These are phyloP conservation scores for Aspergillus cristatus DNA, from an alignment of 495 filamentous ascomycete genomes.

Conservation along the genomic window DNA sequence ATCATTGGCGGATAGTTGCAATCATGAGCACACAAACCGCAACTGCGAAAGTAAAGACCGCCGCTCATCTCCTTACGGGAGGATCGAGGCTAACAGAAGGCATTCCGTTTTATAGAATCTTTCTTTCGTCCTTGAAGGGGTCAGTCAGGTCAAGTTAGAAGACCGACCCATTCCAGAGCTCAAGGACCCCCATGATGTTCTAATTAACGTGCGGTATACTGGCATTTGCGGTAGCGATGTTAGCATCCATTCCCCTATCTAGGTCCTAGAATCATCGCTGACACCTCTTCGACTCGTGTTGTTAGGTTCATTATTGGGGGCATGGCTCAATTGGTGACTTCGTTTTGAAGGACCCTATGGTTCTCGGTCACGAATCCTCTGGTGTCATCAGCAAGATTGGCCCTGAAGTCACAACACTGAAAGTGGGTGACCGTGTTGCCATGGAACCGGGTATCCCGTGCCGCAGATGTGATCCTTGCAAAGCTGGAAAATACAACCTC, in stretches of 20 bases:
- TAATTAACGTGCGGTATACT: conserved; percentile 76
- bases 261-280: not conserved
- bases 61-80: not conserved
- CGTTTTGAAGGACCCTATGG: conserved; percentile 76
- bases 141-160: conserved; percentile 62
- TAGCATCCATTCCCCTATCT: conserved; percentile 10
- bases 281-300: not conserved
- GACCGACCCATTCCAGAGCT: conserved; percentile 66
- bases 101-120: conserved; percentile 52
- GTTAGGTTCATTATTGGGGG: conserved; percentile 75
- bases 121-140: conserved; percentile 74
- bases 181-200: conserved; percentile 59
- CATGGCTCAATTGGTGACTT: conserved; percentile 77
- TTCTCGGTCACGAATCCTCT: conserved; percentile 86
- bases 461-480: conserved; percentile 44
- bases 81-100: not conserved
- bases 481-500: conserved; percentile 43
- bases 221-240: conserved; percentile 89
- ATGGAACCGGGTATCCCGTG: conserved; percentile 47
- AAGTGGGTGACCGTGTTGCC: conserved; percentile 41
- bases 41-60: conserved; percentile 16
- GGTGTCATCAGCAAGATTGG: conserved; percentile 65
- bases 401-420: conserved; percentile 32
- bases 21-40: conserved; percentile 8
- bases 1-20: conserved; percentile 2